A percentile compares a stretch with the other conserved stretches of the same genome.
phyloP scores from a whole-genome alignment of 1,284 basidiomycete species.

The Psilocybe mexicana region DNA sequence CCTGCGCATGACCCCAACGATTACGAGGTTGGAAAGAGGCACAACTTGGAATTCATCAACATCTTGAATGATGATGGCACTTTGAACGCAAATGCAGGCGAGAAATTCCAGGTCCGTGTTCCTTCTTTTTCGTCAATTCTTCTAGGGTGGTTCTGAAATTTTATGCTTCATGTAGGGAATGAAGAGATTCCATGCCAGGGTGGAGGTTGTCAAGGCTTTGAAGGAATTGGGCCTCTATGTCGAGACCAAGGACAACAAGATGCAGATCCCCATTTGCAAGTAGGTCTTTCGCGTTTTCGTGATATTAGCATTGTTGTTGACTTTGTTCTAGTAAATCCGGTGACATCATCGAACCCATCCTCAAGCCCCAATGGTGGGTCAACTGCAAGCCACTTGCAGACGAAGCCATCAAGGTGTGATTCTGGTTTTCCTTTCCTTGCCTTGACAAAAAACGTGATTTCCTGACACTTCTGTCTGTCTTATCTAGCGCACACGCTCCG shows the following conservation, averaged over 20 bases:
- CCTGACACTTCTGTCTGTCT: background rate
- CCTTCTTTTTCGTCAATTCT: background rate
- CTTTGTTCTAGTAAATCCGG: constrained; percentile 76
- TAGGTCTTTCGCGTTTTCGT: constrained; percentile 20
- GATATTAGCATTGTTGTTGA: background rate
- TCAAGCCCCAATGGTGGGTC: constrained; percentile 99
- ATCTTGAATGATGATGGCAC: constrained; percentile 98
- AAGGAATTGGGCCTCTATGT: constrained; percentile 88
- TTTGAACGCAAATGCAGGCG: constrained; percentile 89
- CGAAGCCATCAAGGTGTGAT: constrained; percentile 77
- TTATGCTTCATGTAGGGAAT: constrained; percentile 57
- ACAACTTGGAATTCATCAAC: constrained; percentile 93
- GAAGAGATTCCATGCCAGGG: constrained; percentile 95
- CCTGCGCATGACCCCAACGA: constrained; percentile 99
- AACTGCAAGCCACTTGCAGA: constrained; percentile 91
- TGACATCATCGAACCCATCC: constrained; percentile 92
- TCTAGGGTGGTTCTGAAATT: too few species aligned
- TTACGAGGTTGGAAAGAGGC: constrained; percentile 91
- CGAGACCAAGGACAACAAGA: constrained; percentile 94
- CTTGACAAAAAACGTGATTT: background rate
- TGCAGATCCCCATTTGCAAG: constrained; percentile 93
- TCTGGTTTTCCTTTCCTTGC: background rate
- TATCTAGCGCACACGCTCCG: constrained; percentile 77
- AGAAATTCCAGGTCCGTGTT: constrained; percentile 55
- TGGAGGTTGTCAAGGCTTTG: constrained; percentile 81